Evolutionary conservation across 2,329 filamentous ascomycete genomes (phyloP).

Genomic region (Penicillium sp.): DNA sequence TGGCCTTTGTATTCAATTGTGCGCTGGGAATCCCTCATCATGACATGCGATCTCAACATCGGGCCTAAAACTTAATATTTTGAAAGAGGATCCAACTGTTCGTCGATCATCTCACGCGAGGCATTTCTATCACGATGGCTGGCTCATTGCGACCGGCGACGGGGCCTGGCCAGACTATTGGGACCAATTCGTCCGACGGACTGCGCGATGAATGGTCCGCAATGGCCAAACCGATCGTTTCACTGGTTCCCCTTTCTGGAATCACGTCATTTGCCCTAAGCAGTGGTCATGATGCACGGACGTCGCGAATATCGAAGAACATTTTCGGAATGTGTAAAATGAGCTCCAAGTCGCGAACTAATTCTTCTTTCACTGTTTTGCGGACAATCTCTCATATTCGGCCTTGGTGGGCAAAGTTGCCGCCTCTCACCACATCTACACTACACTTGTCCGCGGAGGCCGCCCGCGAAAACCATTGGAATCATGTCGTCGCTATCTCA

Average conservation of each 20-base stretch:
- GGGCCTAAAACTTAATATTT: neutral
- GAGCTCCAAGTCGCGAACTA: constrained; percentile 2
- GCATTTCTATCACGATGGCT: neutral
- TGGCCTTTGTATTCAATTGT: neutral
- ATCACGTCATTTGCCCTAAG: constrained; percentile 18
- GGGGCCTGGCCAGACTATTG: neutral
- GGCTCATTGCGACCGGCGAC: neutral
- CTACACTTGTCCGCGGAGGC: neutral
- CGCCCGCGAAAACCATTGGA: neutral
- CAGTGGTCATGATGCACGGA: constrained; percentile 12
- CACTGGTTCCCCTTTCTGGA: constrained; percentile 1
- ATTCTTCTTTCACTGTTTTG: no score
- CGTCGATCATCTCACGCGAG: constrained; percentile 5
- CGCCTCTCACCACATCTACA: no score
- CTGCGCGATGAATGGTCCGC: neutral
- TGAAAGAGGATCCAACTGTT: neutral
- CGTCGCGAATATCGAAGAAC: neutral
- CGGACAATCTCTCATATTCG: no score
- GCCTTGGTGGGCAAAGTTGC: no score
- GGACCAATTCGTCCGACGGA: neutral
- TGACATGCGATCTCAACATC: constrained; percentile 1
- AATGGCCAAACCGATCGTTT: neutral
- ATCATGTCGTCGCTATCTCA: constrained; percentile 22
- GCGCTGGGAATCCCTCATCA: neutral
- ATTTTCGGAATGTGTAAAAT: neutral